Evolutionary conservation across 768 basidiomycete species (phyloP), one percentile per base, ranked within the genome.

Genomic region (Psilocybe tampanensis): DNA sequence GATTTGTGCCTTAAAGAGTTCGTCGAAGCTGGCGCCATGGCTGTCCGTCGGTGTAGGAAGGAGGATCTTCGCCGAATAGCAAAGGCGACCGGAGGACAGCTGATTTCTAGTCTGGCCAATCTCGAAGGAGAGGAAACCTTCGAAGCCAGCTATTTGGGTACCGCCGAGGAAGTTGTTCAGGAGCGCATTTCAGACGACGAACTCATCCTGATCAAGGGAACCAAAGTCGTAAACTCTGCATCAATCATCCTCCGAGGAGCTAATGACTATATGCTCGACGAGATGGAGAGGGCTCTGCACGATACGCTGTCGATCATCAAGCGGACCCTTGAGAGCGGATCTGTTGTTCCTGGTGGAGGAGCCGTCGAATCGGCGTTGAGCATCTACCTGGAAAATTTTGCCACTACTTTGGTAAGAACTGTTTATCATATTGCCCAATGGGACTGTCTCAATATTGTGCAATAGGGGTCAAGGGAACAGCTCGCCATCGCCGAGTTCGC

Each of bases 401-500:
- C 97, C 0, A 98, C 94, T 3, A 98, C 95, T 19, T 76, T 98
- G 72, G 96, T 96, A 70, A 70, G 89, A 79, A 48, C 24, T 41
- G 24, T 11, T 39, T n/a, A 29, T 26, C 59, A 12, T 23, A 1
- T 34, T 33, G 24, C 34, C 29, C 32, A 18, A 49, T 47, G 44
- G 42, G 60, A 43, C 54, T 44, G 44, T 44, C 22, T 62, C 47
- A 60, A 52, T 48, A 54, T 44, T 47, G 48, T 54, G 26, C 57
- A 49, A 21, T 68, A 98, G 96, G 97, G 96, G 45, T 99, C 97
- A 19, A 83, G 97, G 64, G 97, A 99, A 74, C 97, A 99, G 71
- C 80, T 99, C 51, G 97, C 97, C 18, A 98, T 99, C 66, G 97
- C 95, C n/a, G 97, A 99, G 72, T 99, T 99, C 70, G 97, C 97